phyloP scores from a whole-genome alignment of 805 yeast species.

The Diddensiella transvaalensis region DNA sequence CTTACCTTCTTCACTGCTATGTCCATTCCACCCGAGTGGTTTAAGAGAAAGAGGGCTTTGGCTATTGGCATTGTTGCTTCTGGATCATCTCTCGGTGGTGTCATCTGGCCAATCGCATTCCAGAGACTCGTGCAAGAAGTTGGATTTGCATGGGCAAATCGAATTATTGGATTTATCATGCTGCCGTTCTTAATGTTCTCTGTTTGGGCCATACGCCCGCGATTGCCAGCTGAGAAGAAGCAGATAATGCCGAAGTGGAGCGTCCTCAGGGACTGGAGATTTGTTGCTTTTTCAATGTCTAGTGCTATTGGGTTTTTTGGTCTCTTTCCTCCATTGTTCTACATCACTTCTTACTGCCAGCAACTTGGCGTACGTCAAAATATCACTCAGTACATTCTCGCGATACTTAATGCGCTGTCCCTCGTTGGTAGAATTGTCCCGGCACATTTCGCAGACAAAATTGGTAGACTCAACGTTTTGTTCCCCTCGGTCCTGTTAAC shows the following conservation, averaged over 20 bases:
- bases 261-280: slow-evolving; percentile 27
- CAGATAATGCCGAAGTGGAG: slow-evolving; percentile 19
- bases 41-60: slow-evolving; percentile 41
- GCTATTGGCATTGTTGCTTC: slow-evolving; percentile 47
- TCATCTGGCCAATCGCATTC: slow-evolving; percentile 43
- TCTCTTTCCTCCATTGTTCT: slow-evolving; percentile 32
- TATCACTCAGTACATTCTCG: slow-evolving; percentile 27
- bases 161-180: slow-evolving; percentile 45
- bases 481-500: slow-evolving; percentile 30
- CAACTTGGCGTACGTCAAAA: slow-evolving; percentile 21
- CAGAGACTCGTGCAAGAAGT: slow-evolving; percentile 40
- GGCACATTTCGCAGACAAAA: slow-evolving; percentile 43
- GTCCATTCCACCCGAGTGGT: slow-evolving; percentile 48
- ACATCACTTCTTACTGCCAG: slow-evolving; percentile 28
- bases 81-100: slow-evolving; percentile 56
- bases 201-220: slow-evolving; percentile 1
- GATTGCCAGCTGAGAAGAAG: slow-evolving; percentile 10
- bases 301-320: slow-evolving; percentile 23
- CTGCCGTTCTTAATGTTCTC: slow-evolving; percentile 13
- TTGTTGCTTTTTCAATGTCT: slow-evolving; percentile 19
- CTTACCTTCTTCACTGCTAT: slow-evolving; percentile 44
- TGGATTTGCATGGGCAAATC: slow-evolving; percentile 53
- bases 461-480: slow-evolving; percentile 44
- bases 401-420: slow-evolving; percentile 35
- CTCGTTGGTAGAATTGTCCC: slow-evolving; percentile 47